phyloP scores from a whole-genome alignment of 805 yeast species.

The Saturnispora diversa region DNA sequence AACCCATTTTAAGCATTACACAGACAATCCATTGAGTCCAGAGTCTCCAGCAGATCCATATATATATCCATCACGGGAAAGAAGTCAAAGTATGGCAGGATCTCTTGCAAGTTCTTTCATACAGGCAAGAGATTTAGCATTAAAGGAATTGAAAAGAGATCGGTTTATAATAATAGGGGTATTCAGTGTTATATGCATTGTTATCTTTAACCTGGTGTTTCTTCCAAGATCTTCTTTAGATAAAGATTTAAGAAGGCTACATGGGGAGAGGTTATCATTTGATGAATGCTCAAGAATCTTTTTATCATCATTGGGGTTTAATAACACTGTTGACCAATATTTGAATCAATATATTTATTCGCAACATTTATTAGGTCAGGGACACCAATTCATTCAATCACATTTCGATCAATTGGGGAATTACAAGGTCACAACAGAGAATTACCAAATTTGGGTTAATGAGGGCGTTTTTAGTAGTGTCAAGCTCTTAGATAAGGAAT shows the following conservation, averaged over 20 bases:
- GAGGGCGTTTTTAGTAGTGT: background rate
- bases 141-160: slow-evolving; percentile 25
- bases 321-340: slow-evolving; percentile 18
- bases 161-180: slow-evolving; percentile 27
- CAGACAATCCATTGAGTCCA: slow-evolving; percentile 3
- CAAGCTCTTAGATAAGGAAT: slow-evolving; percentile 32
- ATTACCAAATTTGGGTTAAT: slow-evolving; percentile 45
- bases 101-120: slow-evolving; percentile 25
- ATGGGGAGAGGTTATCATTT: slow-evolving; percentile 55
- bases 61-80: background rate
- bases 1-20: background rate
- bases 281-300: slow-evolving; percentile 63
- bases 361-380: slow-evolving; percentile 23
- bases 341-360: slow-evolving; percentile 18
- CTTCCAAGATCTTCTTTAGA: slow-evolving; percentile 78
- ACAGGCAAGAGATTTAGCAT: slow-evolving; percentile 23
- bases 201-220: slow-evolving; percentile 60
- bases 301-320: slow-evolving; percentile 24
- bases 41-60: background rate
- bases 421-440: slow-evolving; percentile 41
- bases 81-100: slow-evolving; percentile 17
- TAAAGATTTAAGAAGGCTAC: slow-evolving; percentile 70
- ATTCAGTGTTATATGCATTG: slow-evolving; percentile 37
- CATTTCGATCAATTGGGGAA: slow-evolving; percentile 15
- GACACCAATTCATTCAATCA: slow-evolving; percentile 16